These are phyloP conservation scores for Zychaea mexicana DNA, from an alignment of 371 early-diverging fungal species.

Conservation along the genomic window DNA sequence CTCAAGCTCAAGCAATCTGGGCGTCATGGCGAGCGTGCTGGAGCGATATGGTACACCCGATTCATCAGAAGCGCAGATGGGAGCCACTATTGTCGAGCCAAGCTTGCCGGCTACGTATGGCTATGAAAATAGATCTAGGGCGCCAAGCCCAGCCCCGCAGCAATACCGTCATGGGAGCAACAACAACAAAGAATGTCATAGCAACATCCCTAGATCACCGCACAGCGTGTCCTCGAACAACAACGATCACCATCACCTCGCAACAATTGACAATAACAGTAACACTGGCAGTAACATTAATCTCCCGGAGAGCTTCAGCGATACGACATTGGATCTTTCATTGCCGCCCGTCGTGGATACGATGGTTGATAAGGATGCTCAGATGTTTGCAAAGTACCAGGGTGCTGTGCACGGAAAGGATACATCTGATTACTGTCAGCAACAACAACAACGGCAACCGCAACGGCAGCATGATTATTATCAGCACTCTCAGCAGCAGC, in stretches of 20 bases:
- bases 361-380: constrained; percentile 8
- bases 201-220: not conserved
- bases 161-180: not conserved
- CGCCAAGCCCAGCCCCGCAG: not conserved
- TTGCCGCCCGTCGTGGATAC: not conserved
- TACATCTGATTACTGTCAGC: not conserved
- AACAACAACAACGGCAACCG: not conserved
- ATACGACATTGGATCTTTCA: not conserved
- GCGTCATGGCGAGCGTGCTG: not conserved
- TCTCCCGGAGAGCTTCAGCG: not conserved
- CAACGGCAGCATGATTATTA: not conserved
- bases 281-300: not conserved
- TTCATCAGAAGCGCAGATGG: constrained; percentile 6
- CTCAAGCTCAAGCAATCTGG: constrained; percentile 8
- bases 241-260: not conserved
- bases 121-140: constrained; percentile 6
- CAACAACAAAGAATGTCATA: not conserved
- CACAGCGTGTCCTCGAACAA: not conserved
- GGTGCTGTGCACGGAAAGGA: constrained; percentile 10
- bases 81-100: constrained; percentile 17
- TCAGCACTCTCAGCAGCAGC: not conserved
- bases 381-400: constrained; percentile 7
- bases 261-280: not conserved
- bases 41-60: not conserved
- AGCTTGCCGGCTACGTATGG: constrained; percentile 15